Conservation (phyloP, 148 eudicot genomes). For the Pharnaceum exiguum region DNA sequence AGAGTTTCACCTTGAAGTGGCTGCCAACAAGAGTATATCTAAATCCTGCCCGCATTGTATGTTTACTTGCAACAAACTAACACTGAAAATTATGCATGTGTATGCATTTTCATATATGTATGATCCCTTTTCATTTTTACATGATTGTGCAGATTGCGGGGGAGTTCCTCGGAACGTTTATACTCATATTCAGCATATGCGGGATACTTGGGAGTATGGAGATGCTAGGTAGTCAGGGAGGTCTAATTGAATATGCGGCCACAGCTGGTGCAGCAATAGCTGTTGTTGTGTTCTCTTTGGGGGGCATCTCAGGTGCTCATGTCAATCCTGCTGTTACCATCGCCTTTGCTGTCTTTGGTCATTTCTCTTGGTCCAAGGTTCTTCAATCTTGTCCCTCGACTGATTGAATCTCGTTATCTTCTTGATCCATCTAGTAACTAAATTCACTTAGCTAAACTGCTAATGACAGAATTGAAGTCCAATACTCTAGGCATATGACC, state of each 20-base stretch:
- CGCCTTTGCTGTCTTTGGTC: constrained; percentile 70
- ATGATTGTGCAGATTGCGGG: constrained; percentile 45
- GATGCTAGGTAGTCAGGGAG: constrained; percentile 38
- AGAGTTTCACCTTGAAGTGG: constrained; percentile 8
- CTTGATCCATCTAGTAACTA: too few relatives aligned
- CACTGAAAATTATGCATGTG: too few relatives aligned
- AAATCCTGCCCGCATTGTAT: constrained; percentile 39
- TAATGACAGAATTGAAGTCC: too few relatives aligned
- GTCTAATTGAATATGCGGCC: constrained; percentile 60
- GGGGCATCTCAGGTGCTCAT: constrained; percentile 80
- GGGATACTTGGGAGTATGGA: constrained; percentile 60
- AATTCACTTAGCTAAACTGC: too few relatives aligned
- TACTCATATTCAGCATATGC: constrained; percentile 58
- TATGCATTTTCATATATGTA: too few relatives aligned
- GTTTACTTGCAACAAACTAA: background rate
- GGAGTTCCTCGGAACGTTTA: constrained; percentile 66
- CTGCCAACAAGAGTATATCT: constrained; percentile 18
- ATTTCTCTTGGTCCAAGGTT: constrained; percentile 81
- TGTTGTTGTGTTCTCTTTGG: constrained; percentile 54
- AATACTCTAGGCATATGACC: too few relatives aligned
- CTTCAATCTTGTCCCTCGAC: background rate
- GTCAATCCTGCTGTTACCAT: constrained; percentile 83
- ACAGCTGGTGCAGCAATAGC: constrained; percentile 66
- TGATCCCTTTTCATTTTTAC: background rate
- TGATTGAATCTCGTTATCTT: too few relatives aligned